These are phyloP conservation scores for Trichosporon sp. DNA, from an alignment of 1,284 basidiomycete species.

Conservation along the genomic window DNA sequence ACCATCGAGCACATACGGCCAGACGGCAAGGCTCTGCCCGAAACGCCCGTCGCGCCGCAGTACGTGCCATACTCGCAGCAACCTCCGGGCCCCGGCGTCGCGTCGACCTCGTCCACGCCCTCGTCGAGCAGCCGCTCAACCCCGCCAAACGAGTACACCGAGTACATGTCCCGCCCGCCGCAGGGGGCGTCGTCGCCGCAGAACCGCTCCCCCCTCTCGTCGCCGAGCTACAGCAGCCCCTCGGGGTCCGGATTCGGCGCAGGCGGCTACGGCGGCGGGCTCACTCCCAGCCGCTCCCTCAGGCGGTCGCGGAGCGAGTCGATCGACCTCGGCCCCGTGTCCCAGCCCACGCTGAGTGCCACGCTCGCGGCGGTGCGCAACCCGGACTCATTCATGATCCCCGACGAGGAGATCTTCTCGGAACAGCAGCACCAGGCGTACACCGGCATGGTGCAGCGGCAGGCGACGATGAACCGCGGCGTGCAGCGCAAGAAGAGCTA, in stretches of 20 bases:
- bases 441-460: conserved; percentile 3
- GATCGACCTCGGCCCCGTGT: conserved; percentile 13
- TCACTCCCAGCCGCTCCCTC: neutral
- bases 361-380: conserved; percentile 1
- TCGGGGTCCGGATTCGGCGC: too few relatives aligned
- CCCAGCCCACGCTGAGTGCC: conserved; percentile 9
- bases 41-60: neutral
- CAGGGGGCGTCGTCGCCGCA: neutral
- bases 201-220: neutral
- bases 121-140: neutral
- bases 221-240: neutral
- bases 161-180: conserved; percentile 11
- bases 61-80: conserved; percentile 9
- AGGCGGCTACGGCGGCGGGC: too few relatives aligned
- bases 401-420: conserved; percentile 17
- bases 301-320: neutral
- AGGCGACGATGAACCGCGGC: conserved; percentile 5
- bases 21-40: neutral
- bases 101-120: neutral
- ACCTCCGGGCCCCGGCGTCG: neutral
- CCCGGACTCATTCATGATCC: conserved; percentile 14
- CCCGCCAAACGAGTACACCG: conserved; percentile 3
- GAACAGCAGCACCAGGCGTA: conserved; percentile 6
- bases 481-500: neutral
- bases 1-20: conserved; percentile 5